These are phyloP conservation scores for Monosporascus sp. DNA, from an alignment of 2,329 filamentous ascomycete species.

Conservation along the genomic window DNA sequence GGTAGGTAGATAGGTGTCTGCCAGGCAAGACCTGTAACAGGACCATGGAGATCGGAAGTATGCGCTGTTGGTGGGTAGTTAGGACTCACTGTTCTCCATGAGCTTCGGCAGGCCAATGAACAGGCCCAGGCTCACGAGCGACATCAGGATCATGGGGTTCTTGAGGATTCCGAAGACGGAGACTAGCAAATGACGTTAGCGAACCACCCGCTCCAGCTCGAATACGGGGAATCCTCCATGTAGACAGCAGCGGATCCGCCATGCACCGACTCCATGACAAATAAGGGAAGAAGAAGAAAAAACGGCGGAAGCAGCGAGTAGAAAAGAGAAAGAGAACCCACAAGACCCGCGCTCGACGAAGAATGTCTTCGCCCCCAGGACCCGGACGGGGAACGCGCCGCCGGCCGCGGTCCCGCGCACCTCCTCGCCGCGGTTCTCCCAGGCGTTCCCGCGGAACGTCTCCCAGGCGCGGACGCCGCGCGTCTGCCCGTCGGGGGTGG, in stretches of 20 bases:
- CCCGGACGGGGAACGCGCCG: slow-evolving; percentile 53
- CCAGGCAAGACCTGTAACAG: too few relatives aligned
- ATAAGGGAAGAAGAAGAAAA: neutral
- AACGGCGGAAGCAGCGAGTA: neutral
- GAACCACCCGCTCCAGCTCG: neutral
- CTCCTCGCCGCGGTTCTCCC: slow-evolving; percentile 75
- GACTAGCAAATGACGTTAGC: slow-evolving; percentile 41
- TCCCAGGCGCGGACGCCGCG: slow-evolving; percentile 63
- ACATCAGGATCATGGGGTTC: slow-evolving; percentile 96
- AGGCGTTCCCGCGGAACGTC: slow-evolving; percentile 84
- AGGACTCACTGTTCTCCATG: slow-evolving; percentile 82
- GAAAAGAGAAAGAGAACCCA: slow-evolving; percentile 40
- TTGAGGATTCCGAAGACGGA: slow-evolving; percentile 78
- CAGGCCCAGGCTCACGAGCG: slow-evolving; percentile 71
- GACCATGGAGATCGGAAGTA: too few relatives aligned
- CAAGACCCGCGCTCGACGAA: slow-evolving; percentile 72
- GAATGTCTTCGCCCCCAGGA: slow-evolving; percentile 62
- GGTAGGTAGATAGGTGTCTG: neutral
- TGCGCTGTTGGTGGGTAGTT: neutral
- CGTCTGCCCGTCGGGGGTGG: slow-evolving; percentile 14
- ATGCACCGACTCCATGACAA: neutral
- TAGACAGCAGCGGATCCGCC: neutral
- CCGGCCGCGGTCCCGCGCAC: slow-evolving; percentile 35
- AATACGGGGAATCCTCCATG: neutral
- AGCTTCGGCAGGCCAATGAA: slow-evolving; percentile 93